Conservation (phyloP, 306 rosid genomes). For the Castanea mollissima region DNA sequence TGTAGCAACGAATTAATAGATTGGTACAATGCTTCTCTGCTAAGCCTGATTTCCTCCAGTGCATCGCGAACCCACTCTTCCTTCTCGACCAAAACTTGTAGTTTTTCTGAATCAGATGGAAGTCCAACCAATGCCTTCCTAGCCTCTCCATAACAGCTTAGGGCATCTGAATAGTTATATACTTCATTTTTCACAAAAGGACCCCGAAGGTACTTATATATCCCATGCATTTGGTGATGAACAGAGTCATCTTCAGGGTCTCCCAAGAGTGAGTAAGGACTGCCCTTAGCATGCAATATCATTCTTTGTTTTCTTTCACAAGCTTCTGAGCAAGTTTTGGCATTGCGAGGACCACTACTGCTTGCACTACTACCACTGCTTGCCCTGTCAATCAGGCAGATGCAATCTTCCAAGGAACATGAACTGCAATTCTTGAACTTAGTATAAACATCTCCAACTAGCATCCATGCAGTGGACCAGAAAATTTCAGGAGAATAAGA, state of each 20-base stretch:
- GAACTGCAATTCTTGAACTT: conserved; percentile 75
- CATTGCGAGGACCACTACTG: conserved; percentile 38
- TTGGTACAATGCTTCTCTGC: conserved; percentile 51
- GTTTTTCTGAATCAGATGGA: conserved; percentile 63
- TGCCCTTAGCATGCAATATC: conserved; percentile 43
- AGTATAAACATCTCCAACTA: conserved; percentile 85
- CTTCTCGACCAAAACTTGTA: conserved; percentile 65
- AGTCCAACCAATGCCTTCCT: conserved; percentile 60
- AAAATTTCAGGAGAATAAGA: conserved; percentile 71
- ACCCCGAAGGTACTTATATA: conserved; percentile 77
- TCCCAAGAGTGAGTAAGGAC: conserved; percentile 38
- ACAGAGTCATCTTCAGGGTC: conserved; percentile 38
- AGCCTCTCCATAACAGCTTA: conserved; percentile 80
- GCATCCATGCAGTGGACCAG: conserved; percentile 94
- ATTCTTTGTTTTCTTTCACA: conserved; percentile 63
- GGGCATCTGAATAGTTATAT: conserved; percentile 57
- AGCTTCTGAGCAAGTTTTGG: conserved; percentile 30
- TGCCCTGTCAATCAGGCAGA: conserved; percentile 93
- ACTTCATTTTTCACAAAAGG: conserved; percentile 57
- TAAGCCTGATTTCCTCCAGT: conserved; percentile 77
- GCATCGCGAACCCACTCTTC: conserved; percentile 94
- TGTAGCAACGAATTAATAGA: background rate
- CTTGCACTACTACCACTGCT: conserved; percentile 97
- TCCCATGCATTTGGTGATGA: conserved; percentile 51
- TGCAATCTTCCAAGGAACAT: conserved; percentile 87